Conservation (phyloP, 225 moss, liverwort and hornwort genomes). For the Lunularia cruciata region DNA sequence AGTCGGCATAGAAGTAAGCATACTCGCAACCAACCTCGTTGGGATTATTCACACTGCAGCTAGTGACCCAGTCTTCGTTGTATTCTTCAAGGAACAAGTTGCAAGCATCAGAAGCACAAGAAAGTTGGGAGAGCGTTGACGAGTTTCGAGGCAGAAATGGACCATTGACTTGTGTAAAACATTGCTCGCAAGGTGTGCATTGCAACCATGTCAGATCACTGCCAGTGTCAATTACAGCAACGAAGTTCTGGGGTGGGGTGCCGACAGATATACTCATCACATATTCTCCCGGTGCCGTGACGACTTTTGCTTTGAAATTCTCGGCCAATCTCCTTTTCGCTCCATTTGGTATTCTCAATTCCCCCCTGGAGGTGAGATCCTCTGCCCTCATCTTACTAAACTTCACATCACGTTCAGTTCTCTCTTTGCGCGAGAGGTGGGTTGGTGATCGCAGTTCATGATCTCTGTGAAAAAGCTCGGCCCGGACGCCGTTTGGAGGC, state of each 20-base stretch:
- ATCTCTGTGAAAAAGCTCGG: slow-evolving; percentile 21
- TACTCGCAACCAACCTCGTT: slow-evolving; percentile 22
- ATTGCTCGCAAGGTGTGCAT: slow-evolving; percentile 6
- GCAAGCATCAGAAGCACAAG: background rate
- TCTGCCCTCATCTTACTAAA: slow-evolving; percentile 11
- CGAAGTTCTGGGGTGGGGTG: slow-evolving; percentile 23
- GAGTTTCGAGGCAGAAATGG: slow-evolving; percentile 6
- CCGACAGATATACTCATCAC: slow-evolving; percentile 12
- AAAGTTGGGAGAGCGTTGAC: background rate
- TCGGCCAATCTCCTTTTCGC: background rate
- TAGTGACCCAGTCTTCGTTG: slow-evolving; percentile 14
- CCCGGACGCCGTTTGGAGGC: background rate
- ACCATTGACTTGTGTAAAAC: slow-evolving; percentile 10
- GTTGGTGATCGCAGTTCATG: background rate
- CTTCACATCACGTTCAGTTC: slow-evolving; percentile 5
- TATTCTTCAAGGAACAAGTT: background rate
- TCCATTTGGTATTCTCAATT: background rate
- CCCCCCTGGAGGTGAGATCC: background rate
- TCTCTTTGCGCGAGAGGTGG: background rate
- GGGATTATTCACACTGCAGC: slow-evolving; percentile 19
- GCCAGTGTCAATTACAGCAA: slow-evolving; percentile 21
- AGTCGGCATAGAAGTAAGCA: slow-evolving; percentile 31
- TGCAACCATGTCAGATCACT: slow-evolving; percentile 22
- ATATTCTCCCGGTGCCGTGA: slow-evolving; percentile 11
- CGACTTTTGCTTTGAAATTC: background rate